Evolutionary conservation across 768 basidiomycete species (phyloP).

Genomic region (Lactarius akahatsu): DNA sequence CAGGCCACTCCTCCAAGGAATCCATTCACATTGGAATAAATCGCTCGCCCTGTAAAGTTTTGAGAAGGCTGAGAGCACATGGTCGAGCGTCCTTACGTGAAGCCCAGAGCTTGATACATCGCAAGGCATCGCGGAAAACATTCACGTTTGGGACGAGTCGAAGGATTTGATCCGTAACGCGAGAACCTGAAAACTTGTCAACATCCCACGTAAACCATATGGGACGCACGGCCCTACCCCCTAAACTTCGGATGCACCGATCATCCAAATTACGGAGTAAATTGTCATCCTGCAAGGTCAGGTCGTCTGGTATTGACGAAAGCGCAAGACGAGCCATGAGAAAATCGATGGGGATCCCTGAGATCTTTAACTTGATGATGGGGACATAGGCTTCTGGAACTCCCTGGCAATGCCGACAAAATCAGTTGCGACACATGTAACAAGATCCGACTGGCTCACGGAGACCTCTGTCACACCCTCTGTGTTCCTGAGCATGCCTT

Average conservation of each 20-base stretch:
- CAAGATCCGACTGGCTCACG: slow-evolving; percentile 42
- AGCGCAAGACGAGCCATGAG: slow-evolving; percentile 87
- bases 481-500: slow-evolving; percentile 78
- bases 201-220: slow-evolving; percentile 1
- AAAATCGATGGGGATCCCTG: slow-evolving; percentile 91
- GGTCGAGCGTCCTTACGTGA: slow-evolving; percentile 59
- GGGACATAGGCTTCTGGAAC: slow-evolving; percentile 98
- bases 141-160: slow-evolving; percentile 91
- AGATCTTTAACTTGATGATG: slow-evolving; percentile 88
- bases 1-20: slow-evolving; percentile 98
- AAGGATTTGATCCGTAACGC: slow-evolving; percentile 94
- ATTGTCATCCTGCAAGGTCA: slow-evolving; percentile 89
- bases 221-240: slow-evolving; percentile 51
- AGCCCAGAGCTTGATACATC: slow-evolving; percentile 98
- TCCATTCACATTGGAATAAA: slow-evolving; percentile 97
- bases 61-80: neutral
- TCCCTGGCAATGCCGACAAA: slow-evolving; percentile 51
- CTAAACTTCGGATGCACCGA: slow-evolving; percentile 90
- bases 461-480: slow-evolving; percentile 88
- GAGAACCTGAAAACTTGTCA: slow-evolving; percentile 59
- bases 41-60: slow-evolving; percentile 70
- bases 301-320: slow-evolving; percentile 87
- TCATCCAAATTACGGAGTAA: slow-evolving; percentile 92
- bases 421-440: slow-evolving; percentile 1
- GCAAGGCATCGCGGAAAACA: slow-evolving; percentile 90